These are phyloP conservation scores for Samsoniella hepiali DNA, from an alignment of 2,329 filamentous ascomycete species.

Conservation along the genomic window DNA sequence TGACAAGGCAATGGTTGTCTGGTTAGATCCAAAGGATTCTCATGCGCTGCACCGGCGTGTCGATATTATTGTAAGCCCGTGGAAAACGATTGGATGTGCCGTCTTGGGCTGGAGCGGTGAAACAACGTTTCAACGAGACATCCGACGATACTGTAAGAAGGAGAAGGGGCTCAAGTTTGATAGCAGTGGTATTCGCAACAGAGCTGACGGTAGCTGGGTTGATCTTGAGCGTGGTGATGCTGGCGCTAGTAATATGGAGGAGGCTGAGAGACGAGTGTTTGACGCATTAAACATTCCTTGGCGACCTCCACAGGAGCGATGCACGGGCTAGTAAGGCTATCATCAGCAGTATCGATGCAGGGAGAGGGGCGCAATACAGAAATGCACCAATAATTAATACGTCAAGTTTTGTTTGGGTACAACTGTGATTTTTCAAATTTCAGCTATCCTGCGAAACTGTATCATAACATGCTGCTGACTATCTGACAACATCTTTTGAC, in stretches of 20 bases:
- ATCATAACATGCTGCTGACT: background rate
- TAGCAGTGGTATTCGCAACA: conserved; percentile 76
- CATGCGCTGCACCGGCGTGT: conserved; percentile 69
- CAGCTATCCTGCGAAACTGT: background rate
- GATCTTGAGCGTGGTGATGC: conserved; percentile 60
- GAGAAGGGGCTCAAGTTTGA: conserved; percentile 80
- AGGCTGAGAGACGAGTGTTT: conserved; percentile 80
- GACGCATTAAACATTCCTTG: conserved; percentile 68
- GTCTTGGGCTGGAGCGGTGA: conserved; percentile 85
- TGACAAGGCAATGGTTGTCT: conserved; percentile 90
- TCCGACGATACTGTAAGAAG: conserved; percentile 75
- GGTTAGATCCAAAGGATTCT: conserved; percentile 54
- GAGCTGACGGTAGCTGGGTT: conserved; percentile 63
- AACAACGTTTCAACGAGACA: conserved; percentile 84
- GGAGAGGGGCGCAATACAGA: background rate
- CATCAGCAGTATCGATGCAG: background rate
- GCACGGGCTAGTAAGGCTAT: conserved; percentile 46
- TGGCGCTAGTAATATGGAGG: conserved; percentile 58
- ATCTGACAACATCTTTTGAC: background rate
- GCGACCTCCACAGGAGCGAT: conserved; percentile 64
- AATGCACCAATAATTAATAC: background rate
- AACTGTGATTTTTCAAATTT: background rate
- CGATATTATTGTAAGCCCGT: conserved; percentile 87
- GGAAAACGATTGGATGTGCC: conserved; percentile 85
- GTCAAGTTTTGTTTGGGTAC: background rate